A percentile compares a stretch with the other conserved stretches of the same genome.
These are phyloP conservation scores for Nissolia schottii DNA, from an alignment of 306 rosid species.

Conservation along the genomic window DNA sequence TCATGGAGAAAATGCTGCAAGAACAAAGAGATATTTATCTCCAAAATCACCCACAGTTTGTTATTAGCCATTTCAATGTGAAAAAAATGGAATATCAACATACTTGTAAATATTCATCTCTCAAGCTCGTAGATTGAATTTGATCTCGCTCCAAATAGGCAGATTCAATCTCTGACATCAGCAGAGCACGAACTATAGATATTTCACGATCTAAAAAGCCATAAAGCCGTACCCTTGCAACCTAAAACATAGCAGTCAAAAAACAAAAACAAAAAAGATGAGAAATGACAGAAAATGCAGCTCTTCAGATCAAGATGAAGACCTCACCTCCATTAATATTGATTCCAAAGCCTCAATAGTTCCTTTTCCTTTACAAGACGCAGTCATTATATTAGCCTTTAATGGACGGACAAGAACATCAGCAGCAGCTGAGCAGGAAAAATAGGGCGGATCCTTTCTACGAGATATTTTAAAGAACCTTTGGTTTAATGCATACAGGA, in stretches of 20 bases:
- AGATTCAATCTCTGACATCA: conserved; percentile 96
- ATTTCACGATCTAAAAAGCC: conserved; percentile 94
- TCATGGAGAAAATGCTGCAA: conserved; percentile 84
- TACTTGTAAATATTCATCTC: conserved; percentile 94
- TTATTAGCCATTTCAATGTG: conserved; percentile 4
- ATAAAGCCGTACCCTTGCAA: conserved; percentile 83
- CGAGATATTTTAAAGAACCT: conserved; percentile 92
- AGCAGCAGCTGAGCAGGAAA: conserved; percentile 86
- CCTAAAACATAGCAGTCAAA: conserved; percentile 47
- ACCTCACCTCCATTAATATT: conserved; percentile 81
- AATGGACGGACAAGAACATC: conserved; percentile 80
- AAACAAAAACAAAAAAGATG: conserved; percentile 10
- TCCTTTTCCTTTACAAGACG: conserved; percentile 85
- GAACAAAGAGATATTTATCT: conserved; percentile 24
- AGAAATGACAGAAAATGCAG: background rate
- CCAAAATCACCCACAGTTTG: conserved; percentile 4
- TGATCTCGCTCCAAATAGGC: conserved; percentile 97
- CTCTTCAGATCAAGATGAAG: conserved; percentile 21
- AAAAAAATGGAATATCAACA: conserved; percentile 7
- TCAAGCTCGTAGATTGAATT: conserved; percentile 85
- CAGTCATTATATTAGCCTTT: conserved; percentile 81
- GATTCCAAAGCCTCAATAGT: conserved; percentile 79
- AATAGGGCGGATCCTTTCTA: conserved; percentile 90
- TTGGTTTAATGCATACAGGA: conserved; percentile 79
- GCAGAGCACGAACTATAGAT: conserved; percentile 66